Evolutionary conservation across 306 rosid species (phyloP).

Genomic region (Ammopiptanthus mongolicus): DNA sequence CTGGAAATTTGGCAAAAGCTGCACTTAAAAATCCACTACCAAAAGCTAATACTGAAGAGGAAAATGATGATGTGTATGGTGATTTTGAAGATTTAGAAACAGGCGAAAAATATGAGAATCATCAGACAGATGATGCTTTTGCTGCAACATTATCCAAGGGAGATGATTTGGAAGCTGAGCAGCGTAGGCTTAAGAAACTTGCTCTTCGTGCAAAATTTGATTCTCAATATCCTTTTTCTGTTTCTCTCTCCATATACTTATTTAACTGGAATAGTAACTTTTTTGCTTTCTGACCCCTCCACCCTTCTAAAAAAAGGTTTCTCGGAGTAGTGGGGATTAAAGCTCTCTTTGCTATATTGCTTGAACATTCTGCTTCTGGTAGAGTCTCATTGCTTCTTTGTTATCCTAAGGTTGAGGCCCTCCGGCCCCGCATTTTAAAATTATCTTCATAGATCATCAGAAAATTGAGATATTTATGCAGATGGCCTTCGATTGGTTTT

Average conservation of each 20-base stretch:
- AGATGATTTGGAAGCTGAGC: conserved; percentile 47
- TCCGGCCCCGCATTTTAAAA: too few species aligned
- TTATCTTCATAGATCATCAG: too few species aligned
- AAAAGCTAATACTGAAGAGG: conserved; percentile 39
- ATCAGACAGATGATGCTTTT: conserved; percentile 24
- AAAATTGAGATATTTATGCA: not conserved
- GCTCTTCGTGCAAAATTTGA: conserved; percentile 85
- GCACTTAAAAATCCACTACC: conserved; percentile 51
- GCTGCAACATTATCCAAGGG: conserved; percentile 30
- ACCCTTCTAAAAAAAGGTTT: not conserved
- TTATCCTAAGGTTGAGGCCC: too few species aligned
- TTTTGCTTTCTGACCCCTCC: not conserved
- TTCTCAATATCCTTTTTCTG: conserved; percentile 76
- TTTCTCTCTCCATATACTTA: not conserved
- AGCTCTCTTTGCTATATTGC: not conserved
- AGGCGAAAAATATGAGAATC: conserved; percentile 45
- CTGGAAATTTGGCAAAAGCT: conserved; percentile 91
- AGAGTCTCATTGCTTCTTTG: too few species aligned
- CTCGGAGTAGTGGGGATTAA: not conserved
- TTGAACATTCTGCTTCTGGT: not conserved
- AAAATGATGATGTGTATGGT: conserved; percentile 51
- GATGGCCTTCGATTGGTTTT: not conserved
- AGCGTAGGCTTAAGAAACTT: conserved; percentile 75
- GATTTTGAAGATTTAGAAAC: conserved; percentile 96
- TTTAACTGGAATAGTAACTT: not conserved